Base-by-base conservation (phyloP, 75 land plant species). In the Pinus tabuliformis region DNA sequence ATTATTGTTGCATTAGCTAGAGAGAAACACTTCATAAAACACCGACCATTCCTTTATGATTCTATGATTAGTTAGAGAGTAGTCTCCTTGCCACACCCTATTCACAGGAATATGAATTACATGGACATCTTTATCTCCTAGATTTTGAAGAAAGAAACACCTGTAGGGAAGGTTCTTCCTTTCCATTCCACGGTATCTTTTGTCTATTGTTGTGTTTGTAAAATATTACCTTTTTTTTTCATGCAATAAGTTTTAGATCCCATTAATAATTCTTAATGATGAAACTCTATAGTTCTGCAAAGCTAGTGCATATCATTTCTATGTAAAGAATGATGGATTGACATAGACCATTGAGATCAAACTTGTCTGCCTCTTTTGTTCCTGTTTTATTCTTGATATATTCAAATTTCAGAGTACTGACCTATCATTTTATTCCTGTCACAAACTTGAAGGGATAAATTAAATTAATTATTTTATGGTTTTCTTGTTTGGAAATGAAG, bases 401-500 rank as follows among this genome's bases (percentile, higher is more conserved):
- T 22, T 28, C 33, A 33, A 33, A 33, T 33, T 33, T 33, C 20
- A 33, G 66, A 66, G 14, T 66, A 66, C 20, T n/a, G 11, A 33
- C 39, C 45, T 66, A 14, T 6, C 71, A 63, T 30, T 63, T 45
- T 28, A 30, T 15, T 66, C n/a, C 12, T 66, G 18, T 39, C 39
- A 66, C 52, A 66, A 66, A 66, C 17, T 37, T 6, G n/a, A 66
- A 66, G 21, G 18, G 22, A 6, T 6, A 39, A n/a, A 6, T 9
- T 66, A 13, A 66, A 66, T 17, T 66, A 37, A 66, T 66, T 37
- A 18, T 66, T 45, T 66, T 39, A 66, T 66, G 45, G 18, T 33
- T 66, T 64, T 66, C 3, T 66, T 39, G 52, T 20, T 66, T 66
- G 42, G 71, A 66, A 66, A 66, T 72, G 74, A 72, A 72, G 74